Base-by-base conservation (phyloP, 1,139 yeast genomes). In the Magnusiomyces ingens region DNA sequence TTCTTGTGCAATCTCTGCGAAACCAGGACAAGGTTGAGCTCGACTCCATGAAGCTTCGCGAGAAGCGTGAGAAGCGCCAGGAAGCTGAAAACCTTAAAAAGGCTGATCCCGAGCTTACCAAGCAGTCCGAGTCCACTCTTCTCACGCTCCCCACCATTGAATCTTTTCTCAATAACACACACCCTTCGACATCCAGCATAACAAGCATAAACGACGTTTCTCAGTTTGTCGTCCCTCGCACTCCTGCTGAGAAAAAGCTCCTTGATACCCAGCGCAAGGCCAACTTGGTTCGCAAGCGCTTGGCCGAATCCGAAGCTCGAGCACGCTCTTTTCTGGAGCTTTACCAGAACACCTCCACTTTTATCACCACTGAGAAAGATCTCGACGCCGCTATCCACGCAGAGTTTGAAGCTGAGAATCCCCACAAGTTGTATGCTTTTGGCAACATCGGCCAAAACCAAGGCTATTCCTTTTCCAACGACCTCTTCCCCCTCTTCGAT, bases 71-170 rank as follows among this genome's bases (percentile, higher is more conserved):
- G 38, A n/a, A 37, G 29, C 29, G 26, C 4, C 37, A 57, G 54
- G 60, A 60, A 55, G 66, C 67, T 66, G 68, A 70, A 52, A 62
- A 68, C 57, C 65, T 67, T 56, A 68, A 64, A 62, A 68, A 65
- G 52, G 62, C 59, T 48, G 68, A 67, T 17, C 43, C 48, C 35
- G 49, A 49, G 29, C 49, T 45, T 15, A 51, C 54, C 12, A 48
- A 48, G 19, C 37, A 47, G 59, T 73, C 82, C 4, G 76, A 74
- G 55, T 82, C 89, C 19, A 77, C 82, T 48, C 72, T 73, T 62
- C 77, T 85, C 62, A 86, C 96, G 1, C 75, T 88, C 52, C 96
- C 96, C 48, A 86, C 96, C 1, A 75, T 90, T 58, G 91, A 85
- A 62, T 75, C 80, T 45, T 60, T 65, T 26, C 76, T 84, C 59